phyloP scores from a whole-genome alignment of 495 filamentous ascomycete species.

The Cairneyella variabilis region DNA sequence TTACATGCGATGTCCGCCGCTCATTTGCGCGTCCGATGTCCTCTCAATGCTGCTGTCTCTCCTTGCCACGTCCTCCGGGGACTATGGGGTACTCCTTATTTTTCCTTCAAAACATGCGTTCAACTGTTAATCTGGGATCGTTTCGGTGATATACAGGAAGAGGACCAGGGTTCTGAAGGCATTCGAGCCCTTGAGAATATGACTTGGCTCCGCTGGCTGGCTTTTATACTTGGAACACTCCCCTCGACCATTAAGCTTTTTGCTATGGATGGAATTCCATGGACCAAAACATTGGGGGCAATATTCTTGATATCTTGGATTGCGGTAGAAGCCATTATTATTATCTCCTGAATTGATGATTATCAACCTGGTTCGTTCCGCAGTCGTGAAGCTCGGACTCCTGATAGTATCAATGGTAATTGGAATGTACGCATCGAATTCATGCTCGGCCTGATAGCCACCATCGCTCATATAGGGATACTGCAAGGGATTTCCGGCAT shows the following conservation, averaged over 20 bases:
- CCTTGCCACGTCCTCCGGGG: not conserved
- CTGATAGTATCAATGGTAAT: too few relatives aligned
- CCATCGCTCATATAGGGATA: too few relatives aligned
- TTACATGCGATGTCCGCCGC: constrained; percentile 1
- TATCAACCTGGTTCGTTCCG: too few relatives aligned
- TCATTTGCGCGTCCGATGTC: constrained; percentile 3
- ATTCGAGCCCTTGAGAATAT: not conserved
- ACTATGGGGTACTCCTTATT: too few relatives aligned
- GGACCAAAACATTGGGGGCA: constrained; percentile 3
- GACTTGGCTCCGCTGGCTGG: constrained; percentile 1
- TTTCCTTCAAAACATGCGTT: not conserved
- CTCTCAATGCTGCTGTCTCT: constrained; percentile 2
- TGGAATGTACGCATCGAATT: too few relatives aligned
- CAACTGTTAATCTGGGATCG: not conserved
- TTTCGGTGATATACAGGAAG: not conserved
- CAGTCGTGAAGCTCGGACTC: too few relatives aligned
- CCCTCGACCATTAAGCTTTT: not conserved
- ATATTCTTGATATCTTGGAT: not conserved
- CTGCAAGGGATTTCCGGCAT: too few relatives aligned
- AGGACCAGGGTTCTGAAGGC: not conserved
- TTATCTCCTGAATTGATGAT: not conserved
- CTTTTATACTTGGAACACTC: constrained; percentile 4
- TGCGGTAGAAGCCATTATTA: not conserved
- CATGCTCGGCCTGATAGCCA: too few relatives aligned
- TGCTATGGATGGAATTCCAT: constrained; percentile 1